Evolutionary conservation across 73 alveolate genomes (phyloP).

Genomic region (Halteria grandinella): DNA sequence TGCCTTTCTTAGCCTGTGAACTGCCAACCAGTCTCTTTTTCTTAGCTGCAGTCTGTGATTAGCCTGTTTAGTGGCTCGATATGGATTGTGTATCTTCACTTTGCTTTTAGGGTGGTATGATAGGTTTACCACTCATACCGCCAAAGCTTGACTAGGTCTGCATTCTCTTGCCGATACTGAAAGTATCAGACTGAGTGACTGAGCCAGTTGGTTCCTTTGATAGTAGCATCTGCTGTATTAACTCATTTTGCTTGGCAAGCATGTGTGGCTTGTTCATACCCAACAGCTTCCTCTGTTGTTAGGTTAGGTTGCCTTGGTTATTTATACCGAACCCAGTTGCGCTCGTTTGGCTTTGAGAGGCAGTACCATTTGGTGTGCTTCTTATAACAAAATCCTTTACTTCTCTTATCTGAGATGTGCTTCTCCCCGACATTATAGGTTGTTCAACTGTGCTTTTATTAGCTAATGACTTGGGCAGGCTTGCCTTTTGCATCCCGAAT

Average conservation of each 20-base stretch:
- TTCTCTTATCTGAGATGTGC: conserved; percentile 26
- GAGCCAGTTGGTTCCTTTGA: no score
- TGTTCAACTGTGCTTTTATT: not conserved
- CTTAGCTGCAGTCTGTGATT: no score
- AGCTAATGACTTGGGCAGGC: conserved; percentile 24
- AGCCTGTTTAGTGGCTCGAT: no score
- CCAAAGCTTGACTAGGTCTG: no score
- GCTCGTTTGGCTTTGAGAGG: not conserved
- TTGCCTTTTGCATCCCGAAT: conserved; percentile 15
- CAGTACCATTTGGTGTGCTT: not conserved
- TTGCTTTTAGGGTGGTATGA: no score
- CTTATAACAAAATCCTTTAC: conserved; percentile 30
- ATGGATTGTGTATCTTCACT: no score
- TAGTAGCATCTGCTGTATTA: conserved; percentile 12
- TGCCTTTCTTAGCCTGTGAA: no score
- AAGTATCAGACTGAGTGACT: no score
- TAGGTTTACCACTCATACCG: no score
- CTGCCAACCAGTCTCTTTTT: no score
- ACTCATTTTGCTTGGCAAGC: conserved; percentile 19
- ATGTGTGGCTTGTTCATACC: conserved; percentile 42
- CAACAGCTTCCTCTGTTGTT: conserved; percentile 29
- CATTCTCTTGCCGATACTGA: no score
- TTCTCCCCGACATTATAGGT: not conserved
- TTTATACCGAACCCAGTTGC: conserved; percentile 14
- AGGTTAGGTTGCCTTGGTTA: conserved; percentile 3